phyloP scores from a whole-genome alignment of 2,329 filamentous ascomycete genomes.

The Fusarium circinatum region DNA sequence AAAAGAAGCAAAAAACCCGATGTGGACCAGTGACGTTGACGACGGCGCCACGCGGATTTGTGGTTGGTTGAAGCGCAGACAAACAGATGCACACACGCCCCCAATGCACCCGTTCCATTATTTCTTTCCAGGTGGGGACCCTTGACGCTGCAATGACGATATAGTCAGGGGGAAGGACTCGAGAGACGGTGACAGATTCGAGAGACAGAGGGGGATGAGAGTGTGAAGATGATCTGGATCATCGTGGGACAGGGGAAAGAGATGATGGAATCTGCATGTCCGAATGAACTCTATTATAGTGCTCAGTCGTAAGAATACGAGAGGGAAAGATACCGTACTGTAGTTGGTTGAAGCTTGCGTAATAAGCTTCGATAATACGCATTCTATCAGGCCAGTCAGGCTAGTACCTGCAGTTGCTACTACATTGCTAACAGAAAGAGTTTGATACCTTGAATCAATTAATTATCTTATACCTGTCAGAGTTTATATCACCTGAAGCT shows the following conservation, averaged over 20 bases:
- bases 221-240: background rate
- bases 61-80: conserved; percentile 28
- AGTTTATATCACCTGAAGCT: background rate
- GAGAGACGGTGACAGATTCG: conserved; percentile 15
- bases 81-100: conserved; percentile 19
- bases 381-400: background rate
- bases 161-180: conserved; percentile 26
- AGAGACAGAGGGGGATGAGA: background rate
- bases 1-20: background rate
- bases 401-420: background rate
- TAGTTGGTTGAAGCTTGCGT: background rate
- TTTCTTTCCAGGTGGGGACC: conserved; percentile 44
- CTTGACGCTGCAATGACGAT: conserved; percentile 43
- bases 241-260: background rate
- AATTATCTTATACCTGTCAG: background rate
- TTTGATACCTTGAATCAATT: background rate
- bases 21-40: conserved; percentile 43
- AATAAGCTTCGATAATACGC: conserved; percentile 2
- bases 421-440: background rate
- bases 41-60: conserved; percentile 30
- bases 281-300: conserved; percentile 7
- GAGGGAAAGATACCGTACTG: background rate
- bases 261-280: conserved; percentile 15
- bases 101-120: conserved; percentile 4
- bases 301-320: background rate